Evolutionary conservation across 202 grass and related monocot species (phyloP).

Genomic region (Bolboschoenoplectus hybrid): DNA sequence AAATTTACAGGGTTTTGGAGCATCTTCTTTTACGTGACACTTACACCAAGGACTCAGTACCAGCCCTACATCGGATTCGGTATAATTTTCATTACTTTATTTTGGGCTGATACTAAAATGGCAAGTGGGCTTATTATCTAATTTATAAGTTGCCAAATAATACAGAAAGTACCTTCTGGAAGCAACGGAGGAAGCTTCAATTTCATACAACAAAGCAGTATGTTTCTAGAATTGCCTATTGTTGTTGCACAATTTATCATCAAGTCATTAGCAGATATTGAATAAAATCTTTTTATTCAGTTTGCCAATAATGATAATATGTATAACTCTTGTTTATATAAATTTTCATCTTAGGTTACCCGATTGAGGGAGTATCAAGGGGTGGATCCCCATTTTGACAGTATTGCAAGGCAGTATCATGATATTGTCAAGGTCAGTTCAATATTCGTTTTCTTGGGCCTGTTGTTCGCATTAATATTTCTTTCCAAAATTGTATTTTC

Average conservation of each 20-base stretch:
- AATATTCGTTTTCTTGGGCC: neutral
- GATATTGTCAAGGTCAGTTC: conserved; percentile 78
- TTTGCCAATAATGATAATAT: neutral
- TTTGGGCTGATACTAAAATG: conserved; percentile 28
- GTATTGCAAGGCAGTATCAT: conserved; percentile 94
- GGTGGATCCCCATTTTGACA: conserved; percentile 95
- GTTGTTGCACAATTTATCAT: conserved; percentile 21
- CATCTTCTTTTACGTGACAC: conserved; percentile 98
- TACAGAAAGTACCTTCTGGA: conserved; percentile 96
- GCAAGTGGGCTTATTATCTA: conserved; percentile 22
- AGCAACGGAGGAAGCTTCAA: conserved; percentile 95
- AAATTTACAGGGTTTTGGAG: conserved; percentile 69
- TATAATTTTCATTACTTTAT: conserved; percentile 37
- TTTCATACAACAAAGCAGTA: conserved; percentile 94
- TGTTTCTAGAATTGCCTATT: neutral
- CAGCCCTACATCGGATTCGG: conserved; percentile 85
- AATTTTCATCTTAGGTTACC: conserved; percentile 65
- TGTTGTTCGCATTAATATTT: neutral
- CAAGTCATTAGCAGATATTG: neutral
- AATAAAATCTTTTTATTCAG: neutral
- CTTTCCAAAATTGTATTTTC: neutral
- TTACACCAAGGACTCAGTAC: conserved; percentile 96
- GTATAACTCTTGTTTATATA: conserved; percentile 22
- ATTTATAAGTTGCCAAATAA: conserved; percentile 26
- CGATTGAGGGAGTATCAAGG: conserved; percentile 95